Base-by-base conservation (phyloP, 176 grass and related monocot genomes). In the Aegilops sharonensis region DNA sequence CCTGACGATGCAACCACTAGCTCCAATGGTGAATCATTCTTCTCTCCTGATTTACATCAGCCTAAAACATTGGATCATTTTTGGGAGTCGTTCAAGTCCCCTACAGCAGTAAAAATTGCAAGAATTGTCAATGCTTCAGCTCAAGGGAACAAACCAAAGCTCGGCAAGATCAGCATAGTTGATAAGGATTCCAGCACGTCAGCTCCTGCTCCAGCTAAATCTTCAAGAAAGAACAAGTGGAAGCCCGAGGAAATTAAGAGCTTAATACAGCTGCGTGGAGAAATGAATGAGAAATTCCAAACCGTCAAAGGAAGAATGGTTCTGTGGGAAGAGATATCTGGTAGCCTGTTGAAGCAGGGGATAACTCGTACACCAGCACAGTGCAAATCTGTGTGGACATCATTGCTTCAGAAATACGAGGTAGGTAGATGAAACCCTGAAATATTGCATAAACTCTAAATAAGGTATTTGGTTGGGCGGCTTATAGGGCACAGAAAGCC, bases 351-450 rank as follows among this genome's bases (percentile, higher is more conserved):
- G 87, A 90, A 71, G 72, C 47, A 94, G 68, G 97, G 94, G 85
- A 88, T 94, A 82, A 89, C 72, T 83, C 91, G 92, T 42, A 87
- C 78, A 10, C 87, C 97, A 2, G 92, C 90, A 42, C 97, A 99
- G 37, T 99, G 97, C 92, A 99, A 96, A 81, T 99, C 97, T 65
- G 60, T 99, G 13, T 99, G 97, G 97, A 84, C 97, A 86, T 94
- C 93, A 17, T 89, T 99, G 63, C 87, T 96, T 90, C 97, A 96
- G 83, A 99, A 94, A 93, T 99, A 99, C 62, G 94, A 94, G 97
- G 97, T 99, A 83, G 29, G 97, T 96, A 85, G 14, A 45, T 72
- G 63, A 37, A 81, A 78, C 45, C 68, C 18, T 72, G 5, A 83
- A 27, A 13, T 83, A 69, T 45, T 30, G 4, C 6, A 66, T 71